These are phyloP conservation scores for Leptographium flavum DNA, from an alignment of 2,329 filamentous ascomycete species.

Conservation along the genomic window DNA sequence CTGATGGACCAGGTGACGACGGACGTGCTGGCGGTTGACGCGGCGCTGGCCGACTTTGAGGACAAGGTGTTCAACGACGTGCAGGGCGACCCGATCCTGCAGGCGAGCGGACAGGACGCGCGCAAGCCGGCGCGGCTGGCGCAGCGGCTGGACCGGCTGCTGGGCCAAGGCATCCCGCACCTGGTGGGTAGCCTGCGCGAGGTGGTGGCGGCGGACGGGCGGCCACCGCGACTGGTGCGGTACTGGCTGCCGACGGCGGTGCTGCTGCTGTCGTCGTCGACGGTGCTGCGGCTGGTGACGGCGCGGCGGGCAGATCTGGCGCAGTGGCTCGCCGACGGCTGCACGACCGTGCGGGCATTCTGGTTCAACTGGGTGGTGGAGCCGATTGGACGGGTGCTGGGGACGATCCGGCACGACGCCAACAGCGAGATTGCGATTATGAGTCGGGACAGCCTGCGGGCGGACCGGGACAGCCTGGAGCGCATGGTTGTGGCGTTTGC, in stretches of 20 bases:
- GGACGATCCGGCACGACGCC: conserved; percentile 85
- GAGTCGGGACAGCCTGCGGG: conserved; percentile 81
- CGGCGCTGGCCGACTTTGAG: conserved; percentile 48
- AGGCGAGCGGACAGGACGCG: conserved; percentile 33
- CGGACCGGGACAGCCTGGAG: conserved; percentile 82
- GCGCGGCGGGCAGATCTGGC: conserved; percentile 64
- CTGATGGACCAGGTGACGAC: conserved; percentile 76
- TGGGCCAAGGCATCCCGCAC: conserved; percentile 52
- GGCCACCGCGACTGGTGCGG: conserved; percentile 58
- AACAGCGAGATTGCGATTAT: conserved; percentile 92
- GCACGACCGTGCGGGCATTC: conserved; percentile 70
- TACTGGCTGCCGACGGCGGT: conserved; percentile 75
- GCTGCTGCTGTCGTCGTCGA: conserved; percentile 70
- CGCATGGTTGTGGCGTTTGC: conserved; percentile 98
- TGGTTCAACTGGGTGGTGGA: conserved; percentile 95
- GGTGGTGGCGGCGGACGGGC: conserved; percentile 52
- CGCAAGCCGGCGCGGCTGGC: conserved; percentile 47
- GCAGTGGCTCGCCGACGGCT: conserved; percentile 67
- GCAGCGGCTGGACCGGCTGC: conserved; percentile 51
- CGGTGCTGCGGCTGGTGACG: conserved; percentile 64
- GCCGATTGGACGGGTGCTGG: conserved; percentile 67
- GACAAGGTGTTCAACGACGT: conserved; percentile 50
- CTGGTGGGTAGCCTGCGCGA: conserved; percentile 44
- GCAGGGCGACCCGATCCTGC: conserved; percentile 44
- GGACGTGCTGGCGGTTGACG: conserved; percentile 51